Percentiles rank a stretch among this genome's conserved stretches.
These are phyloP conservation scores for Trichoderma harzianum DNA, from an alignment of 2,329 filamentous ascomycete species.

Conservation along the genomic window DNA sequence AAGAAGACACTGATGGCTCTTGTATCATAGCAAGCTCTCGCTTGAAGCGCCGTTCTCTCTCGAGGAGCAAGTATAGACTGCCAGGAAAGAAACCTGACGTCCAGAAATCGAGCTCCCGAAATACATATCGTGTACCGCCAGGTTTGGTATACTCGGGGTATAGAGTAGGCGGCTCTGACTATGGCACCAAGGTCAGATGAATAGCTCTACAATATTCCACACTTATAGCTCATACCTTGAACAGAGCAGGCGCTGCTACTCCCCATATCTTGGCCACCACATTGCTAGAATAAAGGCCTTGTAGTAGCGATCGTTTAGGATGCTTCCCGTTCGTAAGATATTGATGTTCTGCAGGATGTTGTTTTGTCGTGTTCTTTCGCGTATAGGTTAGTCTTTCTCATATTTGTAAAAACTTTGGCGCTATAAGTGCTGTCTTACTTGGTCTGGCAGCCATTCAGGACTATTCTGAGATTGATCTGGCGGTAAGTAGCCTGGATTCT, in stretches of 20 bases:
- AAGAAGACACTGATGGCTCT: neutral
- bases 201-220: rapidly evolving
- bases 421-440: neutral
- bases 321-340: neutral
- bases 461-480: neutral
- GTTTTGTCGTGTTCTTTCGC: neutral
- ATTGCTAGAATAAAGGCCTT: neutral
- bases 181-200: neutral
- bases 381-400: neutral
- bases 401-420: neutral
- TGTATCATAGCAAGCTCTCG: neutral
- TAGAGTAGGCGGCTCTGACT: neutral
- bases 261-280: neutral
- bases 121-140: neutral
- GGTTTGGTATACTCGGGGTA: neutral
- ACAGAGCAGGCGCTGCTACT: neutral
- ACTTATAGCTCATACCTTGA: neutral
- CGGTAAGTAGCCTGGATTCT: neutral
- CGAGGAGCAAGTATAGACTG: neutral
- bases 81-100: neutral
- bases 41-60: neutral
- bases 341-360: neutral
- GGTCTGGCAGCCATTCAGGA: neutral
- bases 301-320: neutral
- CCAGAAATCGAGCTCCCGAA: neutral